Evolutionary conservation across 1,139 yeast genomes (phyloP), one percentile per base, ranked within the genome.

Genomic region (Yamadazyma songkhlaensis): DNA sequence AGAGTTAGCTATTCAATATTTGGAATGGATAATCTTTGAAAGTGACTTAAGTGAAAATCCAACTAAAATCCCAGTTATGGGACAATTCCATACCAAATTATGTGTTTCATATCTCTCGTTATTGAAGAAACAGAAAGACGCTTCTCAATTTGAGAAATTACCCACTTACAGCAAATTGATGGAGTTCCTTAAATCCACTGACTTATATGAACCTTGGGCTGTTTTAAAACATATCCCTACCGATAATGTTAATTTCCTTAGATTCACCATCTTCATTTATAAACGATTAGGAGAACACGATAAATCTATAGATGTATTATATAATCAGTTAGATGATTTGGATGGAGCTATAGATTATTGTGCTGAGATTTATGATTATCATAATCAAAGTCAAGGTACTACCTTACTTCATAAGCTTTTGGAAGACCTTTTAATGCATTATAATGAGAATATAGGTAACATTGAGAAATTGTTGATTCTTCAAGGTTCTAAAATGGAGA

Each of bases 281-380:
- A 72, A 74, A 30, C 70, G 77, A 44, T 57, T 84, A 32, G 82
- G 79, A 1, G 79, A 78, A 40, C 88, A 87, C 51, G 72, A 72
- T 10, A 74, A 78, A 35, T 82, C 90, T 0, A 64, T 92, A 21
- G 77, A 77, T 43, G 76, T 87, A 2, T 68, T 81, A 32, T 79
- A 77, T 39, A 71, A 73, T 40, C 79, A 81, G 30, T 59, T 88
- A 34, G 62, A 74, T 10, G 84, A 84, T 51, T 71, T 77, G 39
- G 62, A 63, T 17, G 65, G 67, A 12, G 85, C 95, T 0, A 72
- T 84, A 45, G 59, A 64, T 34, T 81, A 86, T 53, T 80, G 94
- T 47, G 59, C 77, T 1, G 72, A 70, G 4, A 60, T 84, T 1
- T 79, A 73, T 43, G 51, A 45, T 25, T 53, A 72, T 0, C 54